These are phyloP conservation scores for Xylariaceae sp. DNA, from an alignment of 2,329 filamentous ascomycete genomes.

Conservation along the genomic window DNA sequence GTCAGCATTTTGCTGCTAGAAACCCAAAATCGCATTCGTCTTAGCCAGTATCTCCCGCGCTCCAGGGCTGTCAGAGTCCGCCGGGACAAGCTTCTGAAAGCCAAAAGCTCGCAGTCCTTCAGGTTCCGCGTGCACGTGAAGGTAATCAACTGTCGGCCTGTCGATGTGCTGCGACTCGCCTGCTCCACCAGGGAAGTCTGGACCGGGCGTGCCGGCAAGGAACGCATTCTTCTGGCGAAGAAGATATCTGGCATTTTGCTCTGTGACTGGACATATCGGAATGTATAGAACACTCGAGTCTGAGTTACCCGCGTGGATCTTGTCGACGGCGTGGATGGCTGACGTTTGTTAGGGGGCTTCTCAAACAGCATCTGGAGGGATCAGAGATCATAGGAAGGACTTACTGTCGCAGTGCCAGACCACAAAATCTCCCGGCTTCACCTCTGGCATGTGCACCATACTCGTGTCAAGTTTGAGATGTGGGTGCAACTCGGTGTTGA, in stretches of 20 bases:
- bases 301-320: slow-evolving; percentile 62
- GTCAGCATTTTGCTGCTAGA: slow-evolving; percentile 19
- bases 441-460: slow-evolving; percentile 68
- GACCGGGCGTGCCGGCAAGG: slow-evolving; percentile 60
- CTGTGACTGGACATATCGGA: slow-evolving; percentile 76
- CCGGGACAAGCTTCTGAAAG: slow-evolving; percentile 35
- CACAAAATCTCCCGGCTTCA: slow-evolving; percentile 71
- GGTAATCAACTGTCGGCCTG: slow-evolving; percentile 39
- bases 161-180: slow-evolving; percentile 58
- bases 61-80: slow-evolving; percentile 28
- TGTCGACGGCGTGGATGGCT: slow-evolving; percentile 79
- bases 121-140: slow-evolving; percentile 30
- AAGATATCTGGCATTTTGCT: slow-evolving; percentile 68
- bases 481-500: slow-evolving; percentile 61
- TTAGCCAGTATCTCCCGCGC: slow-evolving; percentile 35
- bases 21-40: slow-evolving; percentile 44
- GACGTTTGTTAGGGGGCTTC: slow-evolving; percentile 1
- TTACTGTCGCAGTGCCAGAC: slow-evolving; percentile 77
- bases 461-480: slow-evolving; percentile 63
- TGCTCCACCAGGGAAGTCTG: slow-evolving; percentile 68
- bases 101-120: slow-evolving; percentile 43
- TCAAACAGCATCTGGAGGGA: not conserved
- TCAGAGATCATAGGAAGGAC: slow-evolving; percentile 26
- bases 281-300: slow-evolving; percentile 90
- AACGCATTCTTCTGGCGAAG: slow-evolving; percentile 69